Evolutionary conservation across 495 filamentous ascomycete genomes (phyloP).

Genomic region (Sordaria brevicollis): DNA sequence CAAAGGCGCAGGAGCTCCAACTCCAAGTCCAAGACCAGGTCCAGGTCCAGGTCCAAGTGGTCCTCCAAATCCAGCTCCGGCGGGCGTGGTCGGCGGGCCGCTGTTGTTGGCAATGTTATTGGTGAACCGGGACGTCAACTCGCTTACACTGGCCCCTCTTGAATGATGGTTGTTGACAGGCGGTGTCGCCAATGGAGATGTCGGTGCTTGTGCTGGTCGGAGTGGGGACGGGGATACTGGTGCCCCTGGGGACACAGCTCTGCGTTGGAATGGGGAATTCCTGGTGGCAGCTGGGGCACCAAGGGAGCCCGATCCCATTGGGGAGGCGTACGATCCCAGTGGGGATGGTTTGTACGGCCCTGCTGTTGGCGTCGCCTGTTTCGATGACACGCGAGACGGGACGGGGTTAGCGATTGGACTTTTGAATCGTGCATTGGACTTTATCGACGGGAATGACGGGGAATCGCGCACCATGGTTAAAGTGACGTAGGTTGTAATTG

Average conservation of each 20-base stretch:
- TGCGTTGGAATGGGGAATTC: slow-evolving; percentile 63
- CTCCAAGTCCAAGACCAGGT: neutral
- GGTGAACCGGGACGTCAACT: neutral
- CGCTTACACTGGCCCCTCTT: slow-evolving; percentile 21
- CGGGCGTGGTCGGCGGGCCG: neutral
- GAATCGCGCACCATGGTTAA: neutral
- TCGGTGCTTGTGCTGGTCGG: slow-evolving; percentile 39
- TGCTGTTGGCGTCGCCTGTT: slow-evolving; percentile 37
- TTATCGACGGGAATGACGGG: neutral
- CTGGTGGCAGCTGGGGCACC: slow-evolving; percentile 42
- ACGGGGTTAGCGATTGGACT: neutral
- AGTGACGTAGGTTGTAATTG: neutral
- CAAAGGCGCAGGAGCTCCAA: neutral
- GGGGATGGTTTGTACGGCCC: slow-evolving; percentile 49
- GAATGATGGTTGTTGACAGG: slow-evolving; percentile 28
- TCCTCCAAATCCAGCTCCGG: neutral
- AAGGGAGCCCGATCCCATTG: slow-evolving; percentile 58
- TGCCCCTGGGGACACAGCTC: slow-evolving; percentile 33
- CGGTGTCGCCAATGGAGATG: slow-evolving; percentile 21
- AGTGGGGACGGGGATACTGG: slow-evolving; percentile 38
- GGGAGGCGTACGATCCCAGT: slow-evolving; percentile 33
- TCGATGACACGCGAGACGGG: neutral
- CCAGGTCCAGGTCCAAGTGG: neutral
- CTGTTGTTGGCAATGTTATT: neutral
- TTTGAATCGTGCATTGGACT: neutral